A percentile compares a stretch with the other conserved stretches of the same genome.
Evolutionary conservation across 306 rosid species (phyloP).

Genomic region (Canavalia gladiata): DNA sequence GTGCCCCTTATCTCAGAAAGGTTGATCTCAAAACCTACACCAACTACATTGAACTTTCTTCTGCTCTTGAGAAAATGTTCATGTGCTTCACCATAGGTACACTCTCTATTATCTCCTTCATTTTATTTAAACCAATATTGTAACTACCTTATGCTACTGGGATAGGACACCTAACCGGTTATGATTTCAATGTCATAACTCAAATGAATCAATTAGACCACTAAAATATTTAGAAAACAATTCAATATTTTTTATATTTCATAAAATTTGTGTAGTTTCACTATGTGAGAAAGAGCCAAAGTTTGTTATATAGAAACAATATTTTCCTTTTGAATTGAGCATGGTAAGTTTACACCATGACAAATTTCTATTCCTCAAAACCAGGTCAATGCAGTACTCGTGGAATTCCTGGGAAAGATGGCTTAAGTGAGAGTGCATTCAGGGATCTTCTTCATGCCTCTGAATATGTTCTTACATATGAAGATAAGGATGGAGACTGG

Average conservation of each 20-base stretch:
- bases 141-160: neutral
- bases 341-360: neutral
- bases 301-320: too few species aligned
- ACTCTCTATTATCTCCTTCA: neutral
- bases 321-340: neutral
- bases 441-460: constrained; percentile 33
- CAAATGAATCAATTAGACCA: neutral
- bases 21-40: constrained; percentile 26
- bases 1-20: constrained; percentile 37
- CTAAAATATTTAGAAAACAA: too few species aligned
- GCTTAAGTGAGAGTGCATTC: constrained; percentile 5
- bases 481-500: constrained; percentile 37
- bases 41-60: constrained; percentile 24
- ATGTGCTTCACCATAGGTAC: constrained; percentile 24
- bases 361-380: neutral
- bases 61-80: constrained; percentile 39
- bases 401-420: constrained; percentile 2
- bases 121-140: neutral
- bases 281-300: too few species aligned
- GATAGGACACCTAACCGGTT: neutral
- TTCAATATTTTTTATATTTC: too few species aligned
- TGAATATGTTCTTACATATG: constrained; percentile 34
- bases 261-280: too few species aligned
- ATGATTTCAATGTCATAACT: neutral
- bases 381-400: constrained; percentile 16